Conservation (phyloP, 2,329 filamentous ascomycete genomes). For the Saccharata proteae region DNA sequence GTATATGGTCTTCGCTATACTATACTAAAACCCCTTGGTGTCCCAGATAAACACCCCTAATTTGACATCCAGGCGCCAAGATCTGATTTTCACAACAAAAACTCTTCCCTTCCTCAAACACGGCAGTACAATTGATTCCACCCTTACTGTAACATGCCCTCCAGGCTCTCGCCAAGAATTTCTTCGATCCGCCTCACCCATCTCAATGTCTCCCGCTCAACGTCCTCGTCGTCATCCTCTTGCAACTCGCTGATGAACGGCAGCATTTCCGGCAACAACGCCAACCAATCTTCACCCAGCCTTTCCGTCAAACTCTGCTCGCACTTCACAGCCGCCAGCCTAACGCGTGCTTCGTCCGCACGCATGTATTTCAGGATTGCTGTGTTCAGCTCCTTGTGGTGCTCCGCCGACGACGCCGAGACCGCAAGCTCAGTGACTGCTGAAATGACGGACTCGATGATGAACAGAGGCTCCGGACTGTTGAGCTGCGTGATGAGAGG, state of each 20-base stretch:
- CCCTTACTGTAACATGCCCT: slow-evolving; percentile 73
- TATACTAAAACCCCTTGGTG: too few relatives aligned
- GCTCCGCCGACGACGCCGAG: slow-evolving; percentile 69
- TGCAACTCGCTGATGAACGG: slow-evolving; percentile 91
- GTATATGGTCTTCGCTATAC: too few relatives aligned
- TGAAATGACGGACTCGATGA: slow-evolving; percentile 50
- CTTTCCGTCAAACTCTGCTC: slow-evolving; percentile 68
- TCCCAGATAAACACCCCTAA: too few relatives aligned
- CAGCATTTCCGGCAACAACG: slow-evolving; percentile 85
- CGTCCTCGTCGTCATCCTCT: slow-evolving; percentile 89
- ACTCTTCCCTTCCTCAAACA: too few relatives aligned
- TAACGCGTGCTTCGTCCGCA: slow-evolving; percentile 56
- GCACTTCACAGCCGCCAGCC: slow-evolving; percentile 70
- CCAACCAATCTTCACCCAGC: slow-evolving; percentile 87
- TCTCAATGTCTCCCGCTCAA: slow-evolving; percentile 76
- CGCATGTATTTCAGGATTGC: slow-evolving; percentile 67
- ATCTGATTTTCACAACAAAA: too few relatives aligned
- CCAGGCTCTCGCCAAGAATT: slow-evolving; percentile 78
- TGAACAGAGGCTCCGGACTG: slow-evolving; percentile 12
- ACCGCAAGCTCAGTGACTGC: slow-evolving; percentile 68
- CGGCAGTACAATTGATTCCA: slow-evolving; percentile 15
- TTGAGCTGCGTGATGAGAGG: slow-evolving; percentile 54
- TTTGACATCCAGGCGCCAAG: too few relatives aligned
- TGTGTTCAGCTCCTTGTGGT: slow-evolving; percentile 81
- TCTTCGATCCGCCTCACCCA: slow-evolving; percentile 89